Evolutionary conservation across 139 green algal species (phyloP).

Genomic region (Chlorella ohadii): DNA sequence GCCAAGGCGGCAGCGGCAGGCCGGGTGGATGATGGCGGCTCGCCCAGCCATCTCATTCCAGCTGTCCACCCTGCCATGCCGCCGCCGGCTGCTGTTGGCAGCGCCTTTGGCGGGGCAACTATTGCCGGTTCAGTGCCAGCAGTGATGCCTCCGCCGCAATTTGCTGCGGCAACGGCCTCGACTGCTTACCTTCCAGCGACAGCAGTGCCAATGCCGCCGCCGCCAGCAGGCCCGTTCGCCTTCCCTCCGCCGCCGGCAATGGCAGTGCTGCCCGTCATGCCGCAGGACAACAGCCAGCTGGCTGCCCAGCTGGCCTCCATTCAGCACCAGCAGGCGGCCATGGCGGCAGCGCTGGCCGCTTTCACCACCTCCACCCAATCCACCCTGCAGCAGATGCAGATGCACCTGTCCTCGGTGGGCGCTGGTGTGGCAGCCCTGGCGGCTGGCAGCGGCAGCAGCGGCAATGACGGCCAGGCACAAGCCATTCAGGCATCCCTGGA

Average conservation of each 20-base stretch:
- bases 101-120: neutral
- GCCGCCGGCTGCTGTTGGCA: neutral
- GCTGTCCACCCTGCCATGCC: neutral
- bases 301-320: neutral
- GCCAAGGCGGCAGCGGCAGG: no score
- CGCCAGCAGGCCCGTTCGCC: neutral
- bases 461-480: neutral
- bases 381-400: conserved; percentile 9
- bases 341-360: neutral
- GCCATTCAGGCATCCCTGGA: neutral
- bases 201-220: neutral
- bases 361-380: neutral
- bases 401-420: neutral
- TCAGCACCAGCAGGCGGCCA: conserved; percentile 1
- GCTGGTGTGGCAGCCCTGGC: neutral
- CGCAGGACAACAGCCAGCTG: neutral
- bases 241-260: neutral
- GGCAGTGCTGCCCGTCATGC: neutral
- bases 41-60: neutral
- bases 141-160: neutral
- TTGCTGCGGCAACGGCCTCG: neutral
- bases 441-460: neutral
- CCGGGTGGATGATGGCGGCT: no score
- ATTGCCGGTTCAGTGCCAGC: neutral
- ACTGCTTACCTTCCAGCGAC: neutral